Base-by-base conservation (phyloP, 2,329 filamentous ascomycete species). In the Arthroderma sp. region DNA sequence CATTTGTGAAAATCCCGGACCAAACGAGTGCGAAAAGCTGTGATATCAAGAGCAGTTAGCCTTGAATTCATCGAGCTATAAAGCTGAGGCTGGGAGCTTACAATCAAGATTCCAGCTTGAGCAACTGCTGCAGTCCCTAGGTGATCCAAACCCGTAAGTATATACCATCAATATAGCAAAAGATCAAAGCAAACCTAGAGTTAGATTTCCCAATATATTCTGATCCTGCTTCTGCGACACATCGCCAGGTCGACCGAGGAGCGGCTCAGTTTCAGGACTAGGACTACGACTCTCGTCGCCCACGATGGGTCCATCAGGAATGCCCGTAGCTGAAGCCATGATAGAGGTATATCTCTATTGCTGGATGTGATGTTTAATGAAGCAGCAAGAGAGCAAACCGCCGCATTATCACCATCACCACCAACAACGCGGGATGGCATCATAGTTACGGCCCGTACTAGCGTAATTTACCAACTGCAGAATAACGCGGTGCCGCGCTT, bases 81-180 rank as follows among this genome's bases (percentile, higher is more conserved):
- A 33, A 7, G 29, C 6, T 42, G 31, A 34, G 40, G 10, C 40
- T 8, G 9, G n/a, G 9, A 47, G 57, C 71, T 57, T 59, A 77
- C 73, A 51, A 94, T 75, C 65, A 85, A 68, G 45, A 81, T 76
- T 45, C 86, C 89, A 37, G 77, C 73, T 65, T 95, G 87, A 36
- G 86, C 84, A 48, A 95, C 65, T 48, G 81, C 73, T 46, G 78
- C 89, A 10, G 87, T 94, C 50, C 86, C 87, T 91, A n/a, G 34
- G 31, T 8, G 29, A 4, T 29, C 6, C 15, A 36, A 10, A 15
- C 22, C 36, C 7, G 36, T 9, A 40, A 31, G 53, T 29, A 31
- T 40, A n/a, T 43, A 32, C 8, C 40, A 9, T 29, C 9, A 33
- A 6, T 28, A n/a, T 11, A 38, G 36, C 30, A 29, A 30, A 46